phyloP scores from a whole-genome alignment of 2,329 filamentous ascomycete species.

The Phyllosticta ampelicida region DNA sequence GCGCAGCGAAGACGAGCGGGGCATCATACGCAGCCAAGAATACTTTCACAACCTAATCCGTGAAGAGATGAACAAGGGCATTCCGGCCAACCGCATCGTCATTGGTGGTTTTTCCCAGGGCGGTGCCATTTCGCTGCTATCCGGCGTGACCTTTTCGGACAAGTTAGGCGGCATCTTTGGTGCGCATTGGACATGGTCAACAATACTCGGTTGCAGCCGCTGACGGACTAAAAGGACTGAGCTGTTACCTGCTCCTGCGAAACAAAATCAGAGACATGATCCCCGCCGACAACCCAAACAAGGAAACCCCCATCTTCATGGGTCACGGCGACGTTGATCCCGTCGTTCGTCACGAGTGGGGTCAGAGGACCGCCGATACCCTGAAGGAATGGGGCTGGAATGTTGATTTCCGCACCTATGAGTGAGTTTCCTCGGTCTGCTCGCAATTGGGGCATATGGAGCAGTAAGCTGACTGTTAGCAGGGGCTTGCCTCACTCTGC shows the following conservation, averaged over 20 bases:
- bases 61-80: slow-evolving; percentile 68
- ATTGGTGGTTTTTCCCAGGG: slow-evolving; percentile 81
- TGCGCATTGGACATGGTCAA: not conserved
- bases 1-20: slow-evolving; percentile 53
- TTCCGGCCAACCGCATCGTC: slow-evolving; percentile 72
- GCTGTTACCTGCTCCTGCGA: slow-evolving; percentile 66
- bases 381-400: slow-evolving; percentile 61
- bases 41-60: slow-evolving; percentile 74
- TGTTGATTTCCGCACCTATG: slow-evolving; percentile 66
- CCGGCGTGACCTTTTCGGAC: slow-evolving; percentile 60
- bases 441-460: not conserved
- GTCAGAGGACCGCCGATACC: slow-evolving; percentile 52
- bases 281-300: slow-evolving; percentile 44
- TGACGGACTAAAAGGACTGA: slow-evolving; percentile 40
- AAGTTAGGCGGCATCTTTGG: slow-evolving; percentile 81
- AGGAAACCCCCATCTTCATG: slow-evolving; percentile 76
- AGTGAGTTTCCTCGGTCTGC: slow-evolving; percentile 36
- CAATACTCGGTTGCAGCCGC: not conserved
- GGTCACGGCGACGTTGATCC: slow-evolving; percentile 73
- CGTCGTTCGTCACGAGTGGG: slow-evolving; percentile 60
- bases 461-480: not conserved
- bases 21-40: slow-evolving; percentile 60
- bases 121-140: slow-evolving; percentile 74
- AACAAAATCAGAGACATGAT: slow-evolving; percentile 46
- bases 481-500: slow-evolving; percentile 68